Conservation (phyloP, 2,329 filamentous ascomycete species). For the Nigrospora osmanthi region DNA sequence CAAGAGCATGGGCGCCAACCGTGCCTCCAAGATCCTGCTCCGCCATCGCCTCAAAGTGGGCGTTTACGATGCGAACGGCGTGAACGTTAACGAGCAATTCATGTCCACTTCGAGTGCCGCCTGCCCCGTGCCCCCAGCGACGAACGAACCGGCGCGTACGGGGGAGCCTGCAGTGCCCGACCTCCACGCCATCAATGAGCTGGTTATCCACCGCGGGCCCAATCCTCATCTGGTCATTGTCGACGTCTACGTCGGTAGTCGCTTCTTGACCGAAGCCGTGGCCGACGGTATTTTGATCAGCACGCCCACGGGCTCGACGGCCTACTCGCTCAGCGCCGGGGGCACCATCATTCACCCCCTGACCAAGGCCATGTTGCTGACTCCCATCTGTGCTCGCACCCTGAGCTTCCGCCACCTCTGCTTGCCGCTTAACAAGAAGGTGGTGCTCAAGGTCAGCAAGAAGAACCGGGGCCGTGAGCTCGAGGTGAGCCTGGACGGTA, state of each 20-base stretch:
- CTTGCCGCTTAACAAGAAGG: constrained; percentile 75
- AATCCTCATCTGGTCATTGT: constrained; percentile 88
- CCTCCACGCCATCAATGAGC: constrained; percentile 81
- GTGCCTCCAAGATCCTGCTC: constrained; percentile 74
- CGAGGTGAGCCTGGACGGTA: constrained; percentile 73
- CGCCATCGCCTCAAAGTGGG: constrained; percentile 83
- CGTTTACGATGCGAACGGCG: constrained; percentile 64
- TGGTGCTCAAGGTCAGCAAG: constrained; percentile 73
- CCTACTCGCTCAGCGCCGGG: constrained; percentile 88
- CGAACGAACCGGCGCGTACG: constrained; percentile 2
- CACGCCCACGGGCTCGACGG: constrained; percentile 90
- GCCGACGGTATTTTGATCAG: constrained; percentile 92
- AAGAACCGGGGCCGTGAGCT: constrained; percentile 71
- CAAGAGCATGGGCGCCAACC: constrained; percentile 69
- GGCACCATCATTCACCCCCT: constrained; percentile 92
- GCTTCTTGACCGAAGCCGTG: constrained; percentile 87
- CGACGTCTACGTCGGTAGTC: constrained; percentile 81
- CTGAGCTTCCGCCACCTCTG: constrained; percentile 89
- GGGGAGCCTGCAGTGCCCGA: constrained; percentile 24
- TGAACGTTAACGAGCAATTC: constrained; percentile 46
- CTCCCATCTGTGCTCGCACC: constrained; percentile 87
- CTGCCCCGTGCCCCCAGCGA: constrained; percentile 13
- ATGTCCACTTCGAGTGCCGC: constrained; percentile 38
- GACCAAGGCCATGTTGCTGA: constrained; percentile 80
- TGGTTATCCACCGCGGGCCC: constrained; percentile 84